Evolutionary conservation across 192 early-diverging fungal genomes (phyloP), one percentile per base, ranked within the genome.

Genomic region (Backusella tarrabulga): DNA sequence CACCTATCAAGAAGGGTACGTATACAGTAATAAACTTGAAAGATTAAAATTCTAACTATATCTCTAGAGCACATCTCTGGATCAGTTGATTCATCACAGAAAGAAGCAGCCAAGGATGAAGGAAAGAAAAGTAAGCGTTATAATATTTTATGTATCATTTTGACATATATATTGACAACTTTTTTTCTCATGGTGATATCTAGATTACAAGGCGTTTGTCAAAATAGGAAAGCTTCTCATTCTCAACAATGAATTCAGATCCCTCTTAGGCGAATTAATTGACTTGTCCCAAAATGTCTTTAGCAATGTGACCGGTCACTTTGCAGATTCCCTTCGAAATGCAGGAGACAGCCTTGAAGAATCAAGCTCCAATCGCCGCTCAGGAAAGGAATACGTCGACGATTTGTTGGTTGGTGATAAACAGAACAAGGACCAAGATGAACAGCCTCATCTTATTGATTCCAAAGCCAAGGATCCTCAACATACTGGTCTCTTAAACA

Each of bases 181-280:
- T 60, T 35, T n/a, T 56, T 54, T 21, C 21, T 54, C 38, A 40
- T 56, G 8, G 12, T 1, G 7, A 9, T 34, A 0, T n/a, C 7
- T 74, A 74, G 73, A 54, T 26, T 50, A 52, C 4, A 19, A 67
- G 1, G 56, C 74, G 34, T 34, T 75, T 19, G 41, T 75, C 12
- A 60, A 81, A 4, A 81, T 85, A 8, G 84, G 79, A 36, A 82
- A 80, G 23, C 67, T 85, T 23, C 52, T 85, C 15, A 76, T 81
- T 7, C 76, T 81, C 19, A 85, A 85, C 72, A 36, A 81, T 1
- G 84, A 85, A 17, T 85, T 85, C 46, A 32, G 84, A 34, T 7
- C 50, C 26, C 76, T 85, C 46, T 34, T 85, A 6, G 63, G 80
- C 6, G 84, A 85, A 35, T 44, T 85, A 5, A 75, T 85, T 38